Evolutionary conservation across 225 moss, liverwort and hornwort species (phyloP).

Genomic region (Marchantia polymorpha): DNA sequence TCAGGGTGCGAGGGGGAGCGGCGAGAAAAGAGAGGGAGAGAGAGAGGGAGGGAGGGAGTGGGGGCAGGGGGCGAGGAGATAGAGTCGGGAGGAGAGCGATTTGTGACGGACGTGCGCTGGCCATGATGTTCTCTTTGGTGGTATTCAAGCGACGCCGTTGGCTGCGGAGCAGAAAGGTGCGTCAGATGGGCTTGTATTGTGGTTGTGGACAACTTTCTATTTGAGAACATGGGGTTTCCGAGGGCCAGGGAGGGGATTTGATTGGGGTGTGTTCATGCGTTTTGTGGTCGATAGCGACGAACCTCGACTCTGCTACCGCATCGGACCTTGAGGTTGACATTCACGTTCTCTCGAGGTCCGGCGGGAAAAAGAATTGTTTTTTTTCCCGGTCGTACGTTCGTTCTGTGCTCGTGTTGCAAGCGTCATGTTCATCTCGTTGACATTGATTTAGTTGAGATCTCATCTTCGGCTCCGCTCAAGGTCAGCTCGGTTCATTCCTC

Average conservation of each 20-base stretch:
- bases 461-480: background rate
- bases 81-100: background rate
- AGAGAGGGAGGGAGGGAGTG: background rate
- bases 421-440: background rate
- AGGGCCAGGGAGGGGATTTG: background rate
- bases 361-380: background rate
- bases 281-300: background rate
- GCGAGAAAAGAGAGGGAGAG: background rate
- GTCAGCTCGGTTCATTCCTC: background rate
- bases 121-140: slow-evolving; percentile 48
- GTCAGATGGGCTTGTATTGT: slow-evolving; percentile 3
- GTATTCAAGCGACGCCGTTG: slow-evolving; percentile 57
- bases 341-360: background rate
- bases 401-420: background rate
- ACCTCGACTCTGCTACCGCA: background rate
- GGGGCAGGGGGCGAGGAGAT: background rate
- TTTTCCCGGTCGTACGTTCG: background rate
- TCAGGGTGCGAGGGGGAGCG: background rate
- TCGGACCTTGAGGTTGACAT: background rate
- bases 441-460: background rate
- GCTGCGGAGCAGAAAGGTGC: slow-evolving; percentile 56
- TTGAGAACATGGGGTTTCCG: slow-evolving; percentile 3
- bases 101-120: background rate
- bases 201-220: background rate
- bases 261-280: background rate